Evolutionary conservation across 2,329 filamentous ascomycete species (phyloP), one percentile per base, ranked within the genome.

Genomic region (Colletotrichum sp.): DNA sequence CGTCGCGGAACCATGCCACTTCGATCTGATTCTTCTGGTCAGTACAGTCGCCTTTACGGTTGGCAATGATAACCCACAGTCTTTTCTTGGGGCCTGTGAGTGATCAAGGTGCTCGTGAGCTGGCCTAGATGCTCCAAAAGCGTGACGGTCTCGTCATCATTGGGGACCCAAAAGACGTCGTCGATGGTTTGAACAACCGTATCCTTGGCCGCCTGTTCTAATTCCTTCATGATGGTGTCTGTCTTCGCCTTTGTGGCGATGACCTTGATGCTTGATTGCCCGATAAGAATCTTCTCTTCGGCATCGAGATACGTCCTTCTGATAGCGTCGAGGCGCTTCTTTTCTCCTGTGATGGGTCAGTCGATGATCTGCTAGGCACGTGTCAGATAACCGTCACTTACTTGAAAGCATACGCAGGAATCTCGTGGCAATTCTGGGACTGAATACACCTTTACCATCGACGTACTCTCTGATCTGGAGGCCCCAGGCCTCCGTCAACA

Each of bases 401-500:
- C 74, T 74, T 30, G 62, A 34, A 24, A 76, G 30, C 9, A 76
- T 36, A 10, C 36, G n/a, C 58, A 63, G 7, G 36, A 74, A 28
- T 8, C 24, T 26, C 12, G 70, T 36, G 14, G 81, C 79, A 24
- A 91, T 77, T 74, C 78, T 82, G 8, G 91, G 73, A 4, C 81
- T 81, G 2, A 85, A 79, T 36, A 82, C 81, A 7, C 90, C 90
- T 5, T 86, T 79, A 7, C 82, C 83, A 24, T 86, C 83, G 16
- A 86, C 79, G 18, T 88, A 79, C 76, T 90, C 88, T 69, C 85
- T 82, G 4, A 87, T 85, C 10, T 86, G 83, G n/a, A 92, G 77
- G 4, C 83, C 84, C 90, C 90, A 92, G 73, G 85, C 86, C 28
- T 85, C 81, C 14, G 84, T 84, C 83, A 92, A 83, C 69, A 92